Base-by-base conservation (phyloP, 139 green algal genomes). In the Chlorella sorokiniana region DNA sequence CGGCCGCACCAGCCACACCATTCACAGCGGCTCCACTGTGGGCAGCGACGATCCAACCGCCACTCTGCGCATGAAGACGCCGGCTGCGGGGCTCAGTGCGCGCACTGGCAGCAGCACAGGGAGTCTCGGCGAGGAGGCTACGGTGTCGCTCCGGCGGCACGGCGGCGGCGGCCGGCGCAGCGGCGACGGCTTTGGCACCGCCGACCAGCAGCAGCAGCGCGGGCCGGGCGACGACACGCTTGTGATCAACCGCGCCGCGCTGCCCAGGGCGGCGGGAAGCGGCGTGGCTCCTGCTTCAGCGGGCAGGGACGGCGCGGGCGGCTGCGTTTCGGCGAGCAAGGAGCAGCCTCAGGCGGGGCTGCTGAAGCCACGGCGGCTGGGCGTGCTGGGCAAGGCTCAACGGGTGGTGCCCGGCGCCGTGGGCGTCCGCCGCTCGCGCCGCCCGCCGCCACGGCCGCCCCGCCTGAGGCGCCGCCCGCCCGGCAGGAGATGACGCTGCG, bases 101-200 rank as follows among this genome's bases (percentile, higher is more conserved):
- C 59, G 78, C 38, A 85, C 78, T 11, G 62, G 61, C 22, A 80
- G 78, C 70, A 82, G 69, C 56, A 71, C 76, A 48, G 83, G 83
- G 61, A 86, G 83, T 61, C 62, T 78, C 22, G 61, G 75, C 27
- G 81, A 83, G 45, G 83, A 83, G 45, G 83, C 82, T 31, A 83
- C 81, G 9, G 81, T 83, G 20, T 77, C 22, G 35, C 44, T 86
- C 38, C 65, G 83, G 35, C 75, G 41, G 29, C 27, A 33, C 22
- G 45, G 78, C 51, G 35, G 78, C 75, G 31, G 75, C 31, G n/a
- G 44, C 22, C 31, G 75, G 31, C 3, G n/a, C 44, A 51, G 75
- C 76, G 44, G 40, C 44, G 70, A 77, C 25, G 45, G 70, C n/a
- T n/a, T 11, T 23, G 29, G 22, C 41, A 41, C 27, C 25, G 68